Evolutionary conservation across 2,329 filamentous ascomycete genomes (phyloP).

Genomic region (Fusarium irregulare): DNA sequence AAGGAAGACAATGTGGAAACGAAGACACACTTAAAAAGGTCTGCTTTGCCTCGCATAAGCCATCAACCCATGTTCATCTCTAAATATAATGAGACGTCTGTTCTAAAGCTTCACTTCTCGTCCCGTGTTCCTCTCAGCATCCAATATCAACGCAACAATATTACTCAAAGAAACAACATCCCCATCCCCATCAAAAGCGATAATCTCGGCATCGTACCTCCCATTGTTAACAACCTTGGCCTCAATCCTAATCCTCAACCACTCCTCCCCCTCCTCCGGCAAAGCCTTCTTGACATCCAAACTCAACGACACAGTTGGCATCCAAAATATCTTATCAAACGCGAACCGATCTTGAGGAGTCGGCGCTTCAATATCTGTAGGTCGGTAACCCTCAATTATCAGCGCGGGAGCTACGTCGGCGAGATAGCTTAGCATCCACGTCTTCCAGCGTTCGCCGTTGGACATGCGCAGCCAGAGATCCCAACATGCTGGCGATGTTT

Average conservation of each 20-base stretch:
- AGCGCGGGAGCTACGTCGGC: slow-evolving; percentile 74
- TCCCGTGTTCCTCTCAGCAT: slow-evolving; percentile 41
- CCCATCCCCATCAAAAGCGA: slow-evolving; percentile 65
- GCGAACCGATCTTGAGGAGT: slow-evolving; percentile 36
- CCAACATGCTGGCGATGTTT: slow-evolving; percentile 18
- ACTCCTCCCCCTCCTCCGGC: slow-evolving; percentile 75
- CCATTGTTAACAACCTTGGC: slow-evolving; percentile 77
- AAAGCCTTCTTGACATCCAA: slow-evolving; percentile 81
- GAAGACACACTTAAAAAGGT: too few species aligned
- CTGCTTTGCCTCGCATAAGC: neutral
- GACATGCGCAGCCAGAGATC: slow-evolving; percentile 70
- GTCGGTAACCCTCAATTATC: slow-evolving; percentile 66
- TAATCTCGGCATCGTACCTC: slow-evolving; percentile 78
- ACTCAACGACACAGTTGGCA: slow-evolving; percentile 80
- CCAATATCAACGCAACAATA: slow-evolving; percentile 48
- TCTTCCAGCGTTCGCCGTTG: slow-evolving; percentile 71
- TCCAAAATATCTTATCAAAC: slow-evolving; percentile 67
- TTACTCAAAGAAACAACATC: slow-evolving; percentile 49
- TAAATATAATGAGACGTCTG: neutral
- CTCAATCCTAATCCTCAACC: slow-evolving; percentile 74
- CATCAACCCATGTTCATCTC: neutral
- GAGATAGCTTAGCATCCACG: slow-evolving; percentile 72
- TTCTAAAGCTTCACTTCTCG: slow-evolving; percentile 52
- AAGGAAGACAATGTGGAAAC: too few species aligned
- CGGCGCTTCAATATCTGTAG: slow-evolving; percentile 39